Evolutionary conservation across 345 rosid genomes (phyloP), one percentile per base, ranked within the genome.

Genomic region (Sapria himalayana): DNA sequence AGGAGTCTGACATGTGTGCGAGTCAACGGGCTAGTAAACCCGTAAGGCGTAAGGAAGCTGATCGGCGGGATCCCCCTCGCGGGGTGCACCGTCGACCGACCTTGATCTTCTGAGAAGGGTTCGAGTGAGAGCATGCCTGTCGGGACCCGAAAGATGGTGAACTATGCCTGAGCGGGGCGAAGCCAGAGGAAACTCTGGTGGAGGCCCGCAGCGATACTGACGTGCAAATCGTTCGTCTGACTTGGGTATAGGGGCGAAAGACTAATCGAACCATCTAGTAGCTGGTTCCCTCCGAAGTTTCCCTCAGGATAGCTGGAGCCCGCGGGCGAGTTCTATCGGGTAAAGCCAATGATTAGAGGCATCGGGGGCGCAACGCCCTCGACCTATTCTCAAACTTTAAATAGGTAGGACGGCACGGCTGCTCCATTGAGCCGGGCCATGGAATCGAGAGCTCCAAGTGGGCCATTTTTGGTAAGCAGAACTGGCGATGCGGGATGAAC

Each of bases 241-340:
- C 70, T 63, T 63, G 64, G 69, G 65, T 64, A 69, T 69, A 69
- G 63, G 65, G 72, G 76, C 59, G 69, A 69, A 69, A 65, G 69
- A 69, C 69, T 69, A 69, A 69, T 65, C 66, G 52, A 69, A 65
- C 69, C 62, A 31, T 65, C 64, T 62, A 62, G 69, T 65, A 65
- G 72, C 50, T 62, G 62, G 72, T 66, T 66, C 67, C 66, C 71
- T 65, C 56, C 47, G 58, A 65, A 65, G 71, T 60, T 65, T 57
- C 71, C 60, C 60, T 65, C 58, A 55, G 49, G 69, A 59, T 59
- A 63, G 58, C 46, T 54, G 46, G 61, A 63, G 65, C 67, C 20
- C 40, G 22, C n/a, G 31, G 25, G 33, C 39, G 57, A 44, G 50
- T 43, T 52, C 57, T 52, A 52, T 52, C 50, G 38, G 47, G 41